Percentiles rank a stretch among this genome's conserved stretches.
Evolutionary conservation across 805 yeast species (phyloP).

Genomic region (Starmerella riodocensis): DNA sequence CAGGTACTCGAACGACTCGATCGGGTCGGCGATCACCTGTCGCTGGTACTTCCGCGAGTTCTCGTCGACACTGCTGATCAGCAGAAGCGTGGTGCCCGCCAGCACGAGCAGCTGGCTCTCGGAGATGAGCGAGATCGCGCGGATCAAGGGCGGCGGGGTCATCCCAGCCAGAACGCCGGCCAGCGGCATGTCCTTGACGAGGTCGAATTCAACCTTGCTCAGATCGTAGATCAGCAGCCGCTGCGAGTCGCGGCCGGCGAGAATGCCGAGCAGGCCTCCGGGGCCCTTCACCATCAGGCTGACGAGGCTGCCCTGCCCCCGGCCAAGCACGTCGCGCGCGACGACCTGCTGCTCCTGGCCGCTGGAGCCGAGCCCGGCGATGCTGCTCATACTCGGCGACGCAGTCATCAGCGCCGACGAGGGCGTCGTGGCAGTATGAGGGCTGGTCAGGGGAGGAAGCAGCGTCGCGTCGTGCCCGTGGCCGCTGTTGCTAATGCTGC

Average conservation of each 20-base stretch:
- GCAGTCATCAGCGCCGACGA: conserved; percentile 3
- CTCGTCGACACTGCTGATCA: conserved; percentile 16
- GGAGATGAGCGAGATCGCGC: conserved; percentile 24
- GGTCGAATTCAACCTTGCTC: conserved; percentile 18
- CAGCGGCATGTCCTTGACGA: conserved; percentile 27
- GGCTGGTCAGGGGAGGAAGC: no score
- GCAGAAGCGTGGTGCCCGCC: conserved; percentile 29
- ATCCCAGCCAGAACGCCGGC: conserved; percentile 27
- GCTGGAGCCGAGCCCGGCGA: conserved; percentile 1
- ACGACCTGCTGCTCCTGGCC: conserved; percentile 26
- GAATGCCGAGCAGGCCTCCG: conserved; percentile 26
- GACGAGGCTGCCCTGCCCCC: conserved; percentile 24
- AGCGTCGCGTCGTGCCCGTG: not conserved
- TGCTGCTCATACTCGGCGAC: conserved; percentile 4
- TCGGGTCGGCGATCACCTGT: conserved; percentile 26
- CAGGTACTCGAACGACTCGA: conserved; percentile 28
- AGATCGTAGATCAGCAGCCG: conserved; percentile 23
- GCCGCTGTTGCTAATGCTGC: not conserved
- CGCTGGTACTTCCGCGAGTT: conserved; percentile 19
- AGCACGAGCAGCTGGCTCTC: conserved; percentile 23
- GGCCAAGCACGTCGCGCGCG: conserved; percentile 23
- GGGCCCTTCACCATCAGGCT: conserved; percentile 22
- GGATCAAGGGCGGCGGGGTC: conserved; percentile 26
- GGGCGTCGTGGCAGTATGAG: not conserved
- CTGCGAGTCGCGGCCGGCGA: conserved; percentile 21